These are phyloP conservation scores for Apophysomyces trapeziformis DNA, from an alignment of 371 early-diverging fungal genomes.

Conservation along the genomic window DNA sequence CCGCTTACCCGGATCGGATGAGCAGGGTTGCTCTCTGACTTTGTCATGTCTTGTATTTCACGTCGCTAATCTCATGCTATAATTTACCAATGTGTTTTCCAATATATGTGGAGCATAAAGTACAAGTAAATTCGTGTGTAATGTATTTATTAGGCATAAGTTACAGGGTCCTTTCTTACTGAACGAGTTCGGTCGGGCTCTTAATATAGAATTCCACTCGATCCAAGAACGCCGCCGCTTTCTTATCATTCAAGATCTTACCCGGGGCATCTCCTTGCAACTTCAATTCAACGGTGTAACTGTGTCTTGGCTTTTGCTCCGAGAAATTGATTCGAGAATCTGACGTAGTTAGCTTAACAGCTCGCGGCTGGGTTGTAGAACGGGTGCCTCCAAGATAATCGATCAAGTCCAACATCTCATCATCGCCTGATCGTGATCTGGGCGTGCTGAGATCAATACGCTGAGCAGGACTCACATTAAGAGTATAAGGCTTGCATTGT, in stretches of 20 bases:
- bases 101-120: too few relatives aligned
- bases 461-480: slow-evolving; percentile 32
- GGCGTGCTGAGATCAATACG: slow-evolving; percentile 13
- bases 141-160: too few relatives aligned
- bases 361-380: slow-evolving; percentile 16
- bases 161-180: background rate
- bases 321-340: slow-evolving; percentile 24
- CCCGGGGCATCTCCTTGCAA: slow-evolving; percentile 43
- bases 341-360: slow-evolving; percentile 25
- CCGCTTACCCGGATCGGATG: too few relatives aligned
- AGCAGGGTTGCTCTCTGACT: too few relatives aligned
- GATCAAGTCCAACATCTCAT: slow-evolving; percentile 45
- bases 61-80: too few relatives aligned
- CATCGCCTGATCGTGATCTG: slow-evolving; percentile 13
- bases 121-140: too few relatives aligned
- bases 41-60: too few relatives aligned
- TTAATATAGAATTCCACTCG: slow-evolving; percentile 53
- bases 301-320: slow-evolving; percentile 23
- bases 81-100: too few relatives aligned
- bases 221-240: slow-evolving; percentile 52
- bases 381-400: slow-evolving; percentile 39
- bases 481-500: slow-evolving; percentile 41
- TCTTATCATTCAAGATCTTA: slow-evolving; percentile 37
- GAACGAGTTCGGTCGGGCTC: slow-evolving; percentile 44
- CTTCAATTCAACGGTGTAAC: slow-evolving; percentile 35